Evolutionary conservation across 2,329 filamentous ascomycete species (phyloP), one percentile per base, ranked within the genome.

Genomic region (Aspergillus brunneoviolaceus): DNA sequence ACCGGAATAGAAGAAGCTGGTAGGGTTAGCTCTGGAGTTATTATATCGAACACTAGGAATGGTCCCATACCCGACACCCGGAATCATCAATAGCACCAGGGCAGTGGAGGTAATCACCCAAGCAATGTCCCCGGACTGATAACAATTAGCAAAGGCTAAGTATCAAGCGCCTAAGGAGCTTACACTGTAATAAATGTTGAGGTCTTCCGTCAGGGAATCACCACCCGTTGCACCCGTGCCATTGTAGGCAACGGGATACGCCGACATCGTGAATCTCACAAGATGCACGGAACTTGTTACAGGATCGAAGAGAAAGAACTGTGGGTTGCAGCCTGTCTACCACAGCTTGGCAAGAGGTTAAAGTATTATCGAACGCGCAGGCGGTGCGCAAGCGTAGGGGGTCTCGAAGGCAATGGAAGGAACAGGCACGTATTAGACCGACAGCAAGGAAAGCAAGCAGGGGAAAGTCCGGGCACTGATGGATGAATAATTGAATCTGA

Each of bases 11-110:
- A 96, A 96, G 83, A 96, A 95, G 56, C 91, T 86, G 65, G 16
- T 25, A 39, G 19, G 12, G 50, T 63, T 53, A 61, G 63, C 63
- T 59, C 59, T 60, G 42, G 25, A 27, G 4, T 52, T 16, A 47
- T 60, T 23, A 51, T 16, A 3, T n/a, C 5, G 3, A 3, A 5
- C 11, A 48, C 53, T 49, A 19, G 45, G 39, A 48, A 12, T 39
- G 31, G 57, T 47, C 35, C n/a, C 76, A 65, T 78, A 86, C 83
- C 85, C 92, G 71, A 96, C 92, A 60, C 92, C 92, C 42, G 92
- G 92, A 75, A 96, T 92, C 92, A 96, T 96, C 73, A 96, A 87
- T 68, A 96, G 82, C 60, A 96, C 92, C 52, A 96, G 85, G 16
- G 90, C 91, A 3, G 91, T 85, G 35, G 86, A 87, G 56, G 87